Base-by-base conservation (phyloP, 2,329 filamentous ascomycete species). In the Lachnellula suecica region DNA sequence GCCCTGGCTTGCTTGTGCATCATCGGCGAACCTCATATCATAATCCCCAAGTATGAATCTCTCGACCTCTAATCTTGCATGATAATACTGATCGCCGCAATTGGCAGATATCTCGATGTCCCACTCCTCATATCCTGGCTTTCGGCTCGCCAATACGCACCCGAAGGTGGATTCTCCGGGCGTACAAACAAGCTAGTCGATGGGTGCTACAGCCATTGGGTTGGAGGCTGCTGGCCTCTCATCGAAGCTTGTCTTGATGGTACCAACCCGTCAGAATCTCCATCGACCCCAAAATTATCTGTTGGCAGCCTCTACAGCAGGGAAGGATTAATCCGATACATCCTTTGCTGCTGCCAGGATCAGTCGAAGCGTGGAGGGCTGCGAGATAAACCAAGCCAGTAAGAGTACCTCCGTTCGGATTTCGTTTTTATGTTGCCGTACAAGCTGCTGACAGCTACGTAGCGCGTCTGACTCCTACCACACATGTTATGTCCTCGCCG, bases 171-270 rank as follows among this genome's bases (percentile, higher is more conserved):
- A 31, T 92, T 96, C 67, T 88, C 90, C 37, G 94, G 94, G 56
- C 87, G 94, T 62, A 96, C 93, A 24, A 97, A 97, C 78, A 99
- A 99, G 74, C 80, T 99, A 27, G 94, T 97, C 27, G 94, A 99
- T 70, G 94, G 93, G 42, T 99, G 94, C 74, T 99, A 99, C 74
- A 96, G 90, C 68, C 93, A 97, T 72, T 99, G 94, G 94, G 88
- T 96, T 29, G 94, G 94, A 49, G 89, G 88, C 49, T 97, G 92
- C 74, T 99, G 92, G 90, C 87, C 93, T 42, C 73, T 99, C 59
- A 78, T 97, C 61, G 88, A 97, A 74, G 89, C 90, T 52, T 86
- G 86, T 49, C 73, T 94, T 52, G 79, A 81, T 60, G 82, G 80
- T 24, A n/a, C 74, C 76, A 50, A 71, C 70, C 49, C 57, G 61